These are phyloP conservation scores for Ogataea trehaloabstinens DNA, from an alignment of 805 yeast species.

Conservation along the genomic window DNA sequence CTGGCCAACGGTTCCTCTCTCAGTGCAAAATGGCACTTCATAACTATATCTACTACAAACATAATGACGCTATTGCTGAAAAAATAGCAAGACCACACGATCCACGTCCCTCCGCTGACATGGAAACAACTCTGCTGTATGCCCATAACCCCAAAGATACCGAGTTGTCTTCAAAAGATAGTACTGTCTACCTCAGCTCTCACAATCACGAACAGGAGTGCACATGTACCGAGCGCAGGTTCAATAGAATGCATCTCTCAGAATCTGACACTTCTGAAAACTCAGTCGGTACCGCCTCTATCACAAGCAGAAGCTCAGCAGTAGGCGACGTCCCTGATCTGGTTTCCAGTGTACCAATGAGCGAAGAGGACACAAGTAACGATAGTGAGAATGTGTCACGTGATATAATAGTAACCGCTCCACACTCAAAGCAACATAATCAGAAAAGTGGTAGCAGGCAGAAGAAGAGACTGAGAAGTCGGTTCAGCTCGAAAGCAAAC, in stretches of 20 bases:
- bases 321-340: not conserved
- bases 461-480: conserved; percentile 4
- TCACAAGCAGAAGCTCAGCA: not conserved
- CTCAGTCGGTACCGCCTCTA: not conserved
- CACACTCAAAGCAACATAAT: not conserved
- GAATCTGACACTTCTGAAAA: not conserved
- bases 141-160: not conserved
- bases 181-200: not conserved
- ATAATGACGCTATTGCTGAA: conserved; percentile 33
- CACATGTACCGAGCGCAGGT: not conserved
- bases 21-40: conserved; percentile 43
- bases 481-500: conserved; percentile 4
- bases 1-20: too few species aligned
- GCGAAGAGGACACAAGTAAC: conserved; percentile 2
- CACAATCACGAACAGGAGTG: not conserved
- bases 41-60: conserved; percentile 43
- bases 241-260: not conserved
- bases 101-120: conserved; percentile 22
- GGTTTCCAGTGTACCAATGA: not conserved
- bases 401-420: not conserved
- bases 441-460: not conserved
- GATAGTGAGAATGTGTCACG: not conserved
- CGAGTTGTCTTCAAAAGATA: not conserved
- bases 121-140: not conserved
- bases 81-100: conserved; percentile 38